phyloP scores from a whole-genome alignment of 2,329 filamentous ascomycete genomes.

The Pseudogymnoascus sp. region DNA sequence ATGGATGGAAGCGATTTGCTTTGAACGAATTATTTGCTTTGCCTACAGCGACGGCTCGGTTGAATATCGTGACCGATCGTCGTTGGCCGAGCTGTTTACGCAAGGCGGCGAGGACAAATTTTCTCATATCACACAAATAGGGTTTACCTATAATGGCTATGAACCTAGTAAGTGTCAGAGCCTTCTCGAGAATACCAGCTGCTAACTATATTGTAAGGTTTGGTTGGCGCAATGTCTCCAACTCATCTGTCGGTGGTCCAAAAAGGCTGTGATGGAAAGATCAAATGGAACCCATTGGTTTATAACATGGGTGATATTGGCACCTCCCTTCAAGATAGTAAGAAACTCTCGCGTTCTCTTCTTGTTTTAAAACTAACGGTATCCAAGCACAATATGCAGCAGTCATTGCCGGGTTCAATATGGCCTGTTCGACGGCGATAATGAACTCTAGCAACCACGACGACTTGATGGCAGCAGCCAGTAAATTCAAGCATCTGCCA shows the following conservation, averaged over 20 bases:
- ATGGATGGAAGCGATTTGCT: conserved; percentile 58
- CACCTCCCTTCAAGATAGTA: conserved; percentile 43
- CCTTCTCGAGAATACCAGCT: conserved; percentile 1
- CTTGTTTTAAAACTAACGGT: conserved; percentile 17
- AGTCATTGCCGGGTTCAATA: conserved; percentile 53
- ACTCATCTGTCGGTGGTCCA: conserved; percentile 52
- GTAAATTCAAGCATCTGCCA: conserved; percentile 26
- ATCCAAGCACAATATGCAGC: conserved; percentile 45
- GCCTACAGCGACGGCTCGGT: conserved; percentile 73
- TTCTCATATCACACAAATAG: conserved; percentile 65
- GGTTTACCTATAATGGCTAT: conserved; percentile 63
- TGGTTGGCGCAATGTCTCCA: conserved; percentile 55
- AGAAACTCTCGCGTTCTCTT: conserved; percentile 16
- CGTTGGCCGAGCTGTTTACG: conserved; percentile 60
- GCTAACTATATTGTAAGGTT: conserved; percentile 32
- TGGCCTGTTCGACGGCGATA: conserved; percentile 42
- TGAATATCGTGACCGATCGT: conserved; percentile 69
- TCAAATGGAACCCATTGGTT: conserved; percentile 51
- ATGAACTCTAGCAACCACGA: conserved; percentile 50
- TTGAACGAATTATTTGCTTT: conserved; percentile 64
- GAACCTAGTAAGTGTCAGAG: conserved; percentile 48
- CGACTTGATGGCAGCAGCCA: conserved; percentile 61
- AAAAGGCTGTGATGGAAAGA: conserved; percentile 49
- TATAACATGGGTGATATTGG: conserved; percentile 44
- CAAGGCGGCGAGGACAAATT: conserved; percentile 58